phyloP scores from a whole-genome alignment of 2,329 filamentous ascomycete genomes.

The Colletotrichum echinochloae region DNA sequence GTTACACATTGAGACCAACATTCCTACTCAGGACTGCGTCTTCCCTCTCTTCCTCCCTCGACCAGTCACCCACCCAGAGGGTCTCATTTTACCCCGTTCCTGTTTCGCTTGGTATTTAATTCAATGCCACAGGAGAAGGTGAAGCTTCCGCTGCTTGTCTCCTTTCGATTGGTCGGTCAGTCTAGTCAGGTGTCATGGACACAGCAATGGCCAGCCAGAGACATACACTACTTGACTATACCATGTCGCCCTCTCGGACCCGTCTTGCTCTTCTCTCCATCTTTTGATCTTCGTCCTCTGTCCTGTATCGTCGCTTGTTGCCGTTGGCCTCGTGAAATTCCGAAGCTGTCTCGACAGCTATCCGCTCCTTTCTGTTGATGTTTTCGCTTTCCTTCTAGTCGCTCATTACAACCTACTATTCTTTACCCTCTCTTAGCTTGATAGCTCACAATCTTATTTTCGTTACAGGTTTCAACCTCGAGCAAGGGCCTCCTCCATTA shows the following conservation, averaged over 20 bases:
- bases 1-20: constrained; percentile 11
- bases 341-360: constrained; percentile 33
- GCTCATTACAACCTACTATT: constrained; percentile 41
- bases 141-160: background rate
- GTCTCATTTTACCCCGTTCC: constrained; percentile 38
- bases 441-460: constrained; percentile 34
- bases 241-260: constrained; percentile 1
- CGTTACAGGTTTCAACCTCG: background rate
- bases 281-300: constrained; percentile 18
- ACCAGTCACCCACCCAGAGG: background rate
- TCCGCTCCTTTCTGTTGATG: constrained; percentile 43
- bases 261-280: constrained; percentile 6
- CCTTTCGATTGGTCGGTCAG: constrained; percentile 15
- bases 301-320: constrained; percentile 36
- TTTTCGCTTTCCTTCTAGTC: constrained; percentile 41
- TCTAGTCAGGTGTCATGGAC: constrained; percentile 35
- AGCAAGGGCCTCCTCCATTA: background rate
- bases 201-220: constrained; percentile 33
- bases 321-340: constrained; percentile 12
- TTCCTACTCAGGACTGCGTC: background rate
- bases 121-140: constrained; percentile 4
- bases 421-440: constrained; percentile 17
- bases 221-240: constrained; percentile 11
- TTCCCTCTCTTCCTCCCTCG: constrained; percentile 21
- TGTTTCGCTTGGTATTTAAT: constrained; percentile 41